Conservation (phyloP, 768 basidiomycete genomes). For the Melanogaster broomeanus region DNA sequence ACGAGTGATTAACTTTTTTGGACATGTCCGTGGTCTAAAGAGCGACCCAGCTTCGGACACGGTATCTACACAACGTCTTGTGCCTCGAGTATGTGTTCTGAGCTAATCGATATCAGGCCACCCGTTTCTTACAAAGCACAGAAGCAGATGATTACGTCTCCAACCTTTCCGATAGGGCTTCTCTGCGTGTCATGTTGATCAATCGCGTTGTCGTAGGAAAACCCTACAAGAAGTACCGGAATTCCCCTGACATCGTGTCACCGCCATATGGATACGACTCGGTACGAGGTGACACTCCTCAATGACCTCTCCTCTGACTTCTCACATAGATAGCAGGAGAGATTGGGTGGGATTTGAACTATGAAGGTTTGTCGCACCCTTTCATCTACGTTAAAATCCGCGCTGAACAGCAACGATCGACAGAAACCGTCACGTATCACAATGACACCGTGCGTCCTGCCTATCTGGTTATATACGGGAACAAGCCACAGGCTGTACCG, state of each 20-base stretch:
- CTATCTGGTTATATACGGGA: constrained; percentile 63
- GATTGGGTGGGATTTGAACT: constrained; percentile 66
- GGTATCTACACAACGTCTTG: constrained; percentile 70
- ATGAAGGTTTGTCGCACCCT: constrained; percentile 39
- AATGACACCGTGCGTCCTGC: constrained; percentile 71
- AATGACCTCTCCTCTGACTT: neutral
- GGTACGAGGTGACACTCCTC: constrained; percentile 33
- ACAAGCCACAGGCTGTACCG: constrained; percentile 17
- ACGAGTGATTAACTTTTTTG: neutral
- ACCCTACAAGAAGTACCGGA: constrained; percentile 49
- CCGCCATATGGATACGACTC: constrained; percentile 64
- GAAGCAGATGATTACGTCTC: constrained; percentile 67
- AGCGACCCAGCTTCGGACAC: constrained; percentile 54
- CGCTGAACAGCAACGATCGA: neutral
- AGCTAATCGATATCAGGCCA: neutral
- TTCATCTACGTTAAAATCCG: neutral
- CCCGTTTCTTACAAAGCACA: constrained; percentile 25
- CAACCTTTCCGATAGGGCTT: constrained; percentile 43
- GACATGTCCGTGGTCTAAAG: neutral
- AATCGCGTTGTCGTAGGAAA: constrained; percentile 68
- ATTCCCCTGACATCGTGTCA: constrained; percentile 46
- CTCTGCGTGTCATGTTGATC: constrained; percentile 52
- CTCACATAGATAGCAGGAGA: constrained; percentile 53
- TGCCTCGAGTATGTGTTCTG: constrained; percentile 55
- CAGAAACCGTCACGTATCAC: constrained; percentile 64